Percentiles rank a stretch among this genome's conserved stretches.
Evolutionary conservation across 1,284 basidiomycete species (phyloP).

Genomic region (Mrakiaceae sp.): DNA sequence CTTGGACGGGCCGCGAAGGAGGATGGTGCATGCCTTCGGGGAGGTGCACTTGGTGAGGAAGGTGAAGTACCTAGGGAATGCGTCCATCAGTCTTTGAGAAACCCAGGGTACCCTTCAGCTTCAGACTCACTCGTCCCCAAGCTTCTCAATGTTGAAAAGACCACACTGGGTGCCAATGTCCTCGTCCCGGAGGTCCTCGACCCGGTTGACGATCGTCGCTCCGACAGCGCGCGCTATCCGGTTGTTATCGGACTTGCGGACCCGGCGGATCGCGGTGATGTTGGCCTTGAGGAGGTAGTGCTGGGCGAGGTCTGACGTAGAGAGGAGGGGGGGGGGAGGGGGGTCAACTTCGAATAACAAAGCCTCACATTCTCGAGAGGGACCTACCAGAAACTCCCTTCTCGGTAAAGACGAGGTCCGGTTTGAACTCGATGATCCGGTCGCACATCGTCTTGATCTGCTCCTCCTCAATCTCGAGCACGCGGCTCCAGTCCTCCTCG

Average conservation of each 20-base stretch:
- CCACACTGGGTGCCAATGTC: slow-evolving; percentile 91
- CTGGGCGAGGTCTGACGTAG: slow-evolving; percentile 69
- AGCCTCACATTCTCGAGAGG: not conserved
- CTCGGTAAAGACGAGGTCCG: slow-evolving; percentile 90
- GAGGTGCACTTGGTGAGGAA: slow-evolving; percentile 83
- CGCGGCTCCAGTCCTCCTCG: slow-evolving; percentile 85
- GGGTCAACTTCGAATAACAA: not conserved
- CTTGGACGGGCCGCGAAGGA: slow-evolving; percentile 95
- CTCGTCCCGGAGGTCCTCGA: slow-evolving; percentile 84
- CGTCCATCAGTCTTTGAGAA: not conserved
- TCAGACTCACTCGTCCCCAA: slow-evolving; percentile 77
- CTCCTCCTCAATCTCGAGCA: slow-evolving; percentile 93
- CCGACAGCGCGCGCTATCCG: slow-evolving; percentile 91
- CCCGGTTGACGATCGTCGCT: slow-evolving; percentile 91
- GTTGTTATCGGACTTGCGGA: slow-evolving; percentile 98
- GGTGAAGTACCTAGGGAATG: slow-evolving; percentile 72
- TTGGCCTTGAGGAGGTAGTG: slow-evolving; percentile 81
- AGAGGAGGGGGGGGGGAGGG: not conserved
- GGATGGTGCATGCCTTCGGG: slow-evolving; percentile 97
- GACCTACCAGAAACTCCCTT: slow-evolving; percentile 83
- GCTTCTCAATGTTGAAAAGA: slow-evolving; percentile 90
- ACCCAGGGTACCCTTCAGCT: not conserved
- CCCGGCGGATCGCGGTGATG: slow-evolving; percentile 83
- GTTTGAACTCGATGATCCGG: slow-evolving; percentile 84
- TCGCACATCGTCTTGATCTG: slow-evolving; percentile 85